Conservation (phyloP, 768 basidiomycete species). For the Tylopilus vinaceipallidus region DNA sequence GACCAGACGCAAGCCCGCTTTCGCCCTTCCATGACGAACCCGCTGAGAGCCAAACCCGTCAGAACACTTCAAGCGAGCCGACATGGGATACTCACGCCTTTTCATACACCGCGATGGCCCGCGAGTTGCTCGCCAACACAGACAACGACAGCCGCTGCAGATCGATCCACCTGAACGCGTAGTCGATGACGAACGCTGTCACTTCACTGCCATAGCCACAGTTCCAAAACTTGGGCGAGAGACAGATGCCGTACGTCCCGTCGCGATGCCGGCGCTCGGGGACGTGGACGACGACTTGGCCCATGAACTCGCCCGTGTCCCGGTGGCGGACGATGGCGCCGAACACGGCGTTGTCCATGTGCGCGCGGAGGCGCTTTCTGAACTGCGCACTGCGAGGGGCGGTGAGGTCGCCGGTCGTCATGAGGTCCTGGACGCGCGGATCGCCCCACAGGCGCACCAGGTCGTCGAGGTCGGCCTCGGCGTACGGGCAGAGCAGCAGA, state of each 20-base stretch:
- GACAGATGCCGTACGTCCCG: slow-evolving; percentile 33
- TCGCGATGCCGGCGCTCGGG: slow-evolving; percentile 29
- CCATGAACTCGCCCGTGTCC: slow-evolving; percentile 32
- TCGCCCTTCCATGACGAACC: slow-evolving; percentile 40
- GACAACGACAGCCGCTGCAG: slow-evolving; percentile 41
- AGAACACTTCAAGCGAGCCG: not conserved
- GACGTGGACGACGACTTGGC: slow-evolving; percentile 29
- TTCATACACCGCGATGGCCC: slow-evolving; percentile 40
- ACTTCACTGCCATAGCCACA: slow-evolving; percentile 43
- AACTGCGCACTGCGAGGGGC: slow-evolving; percentile 16
- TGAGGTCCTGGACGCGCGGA: slow-evolving; percentile 24
- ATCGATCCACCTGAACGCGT: slow-evolving; percentile 39
- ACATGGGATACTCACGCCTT: slow-evolving; percentile 36
- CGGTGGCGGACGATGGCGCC: slow-evolving; percentile 28
- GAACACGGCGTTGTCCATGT: slow-evolving; percentile 29
- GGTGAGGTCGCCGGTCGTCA: slow-evolving; percentile 11
- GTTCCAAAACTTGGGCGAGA: slow-evolving; percentile 34
- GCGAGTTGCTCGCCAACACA: slow-evolving; percentile 38
- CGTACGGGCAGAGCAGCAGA: slow-evolving; percentile 33
- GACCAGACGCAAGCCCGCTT: slow-evolving; percentile 36
- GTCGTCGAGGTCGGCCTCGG: slow-evolving; percentile 32
- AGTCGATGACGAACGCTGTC: slow-evolving; percentile 39
- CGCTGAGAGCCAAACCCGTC: slow-evolving; percentile 22
- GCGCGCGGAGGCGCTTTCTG: slow-evolving; percentile 17
- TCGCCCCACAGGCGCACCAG: slow-evolving; percentile 31